Conservation (phyloP, 306 rosid genomes). For the Arachis stenosperma region DNA sequence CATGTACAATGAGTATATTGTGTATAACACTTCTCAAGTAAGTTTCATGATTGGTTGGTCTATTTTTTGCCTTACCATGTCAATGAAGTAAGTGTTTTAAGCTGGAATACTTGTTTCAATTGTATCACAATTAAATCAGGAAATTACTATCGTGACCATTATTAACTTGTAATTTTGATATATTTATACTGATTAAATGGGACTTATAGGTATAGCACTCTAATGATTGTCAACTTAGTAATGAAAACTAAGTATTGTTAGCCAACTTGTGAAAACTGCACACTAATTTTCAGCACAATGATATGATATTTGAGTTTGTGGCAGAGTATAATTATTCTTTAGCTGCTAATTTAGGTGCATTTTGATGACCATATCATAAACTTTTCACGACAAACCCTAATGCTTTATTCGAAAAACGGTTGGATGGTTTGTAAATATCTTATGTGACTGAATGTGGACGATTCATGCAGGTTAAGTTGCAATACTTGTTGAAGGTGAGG, state of each 20-base stretch:
- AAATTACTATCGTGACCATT: conserved; percentile 15
- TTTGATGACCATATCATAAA: neutral
- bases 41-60: conserved; percentile 44
- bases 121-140: conserved; percentile 17
- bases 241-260: neutral
- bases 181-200: conserved; percentile 25
- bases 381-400: neutral
- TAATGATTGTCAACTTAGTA: neutral
- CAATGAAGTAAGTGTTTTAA: conserved; percentile 19
- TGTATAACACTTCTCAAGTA: conserved; percentile 87
- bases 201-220: conserved; percentile 1
- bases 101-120: conserved; percentile 4
- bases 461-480: conserved; percentile 84
- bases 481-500: conserved; percentile 88
- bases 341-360: conserved; percentile 21
- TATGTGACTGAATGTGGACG: conserved; percentile 32
- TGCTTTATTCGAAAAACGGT: neutral
- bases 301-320: conserved; percentile 15
- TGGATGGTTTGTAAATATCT: neutral
- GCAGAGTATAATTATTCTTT: conserved; percentile 1
- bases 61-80: conserved; percentile 4
- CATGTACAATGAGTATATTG: conserved; percentile 96
- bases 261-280: no score
- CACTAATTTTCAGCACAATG: conserved; percentile 6
- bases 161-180: conserved; percentile 21